Conservation (phyloP, 129 eudicot genomes). For the Lactuca saligna region DNA sequence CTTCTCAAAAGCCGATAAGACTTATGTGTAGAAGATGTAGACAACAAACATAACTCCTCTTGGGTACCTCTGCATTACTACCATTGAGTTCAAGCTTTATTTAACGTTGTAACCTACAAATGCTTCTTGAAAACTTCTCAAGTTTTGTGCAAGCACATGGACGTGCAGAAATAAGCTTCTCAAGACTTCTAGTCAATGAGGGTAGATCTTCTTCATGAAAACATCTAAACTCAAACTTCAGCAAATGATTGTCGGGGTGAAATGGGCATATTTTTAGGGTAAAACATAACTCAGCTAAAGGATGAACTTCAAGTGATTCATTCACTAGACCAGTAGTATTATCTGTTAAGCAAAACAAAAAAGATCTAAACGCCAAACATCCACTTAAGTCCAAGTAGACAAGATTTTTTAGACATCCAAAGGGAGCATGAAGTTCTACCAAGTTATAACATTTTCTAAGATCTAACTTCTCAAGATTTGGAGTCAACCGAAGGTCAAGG, state of each 20-base stretch:
- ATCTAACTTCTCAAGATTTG: not conserved
- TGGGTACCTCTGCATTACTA: not conserved
- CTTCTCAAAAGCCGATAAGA: too few species aligned
- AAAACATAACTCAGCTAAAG: not conserved
- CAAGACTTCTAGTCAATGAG: not conserved
- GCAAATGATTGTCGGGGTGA: not conserved
- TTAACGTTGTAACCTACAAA: not conserved
- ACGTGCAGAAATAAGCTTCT: not conserved
- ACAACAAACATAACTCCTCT: not conserved
- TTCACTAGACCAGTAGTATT: not conserved
- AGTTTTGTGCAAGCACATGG: not conserved
- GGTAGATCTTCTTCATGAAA: not conserved
- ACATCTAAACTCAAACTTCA: not conserved
- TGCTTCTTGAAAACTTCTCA: not conserved
- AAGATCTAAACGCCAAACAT: not conserved
- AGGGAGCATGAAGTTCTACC: not conserved
- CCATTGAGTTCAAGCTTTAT: not conserved
- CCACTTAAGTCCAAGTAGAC: not conserved
- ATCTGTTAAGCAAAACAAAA: not conserved
- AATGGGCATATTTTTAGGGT: not conserved
- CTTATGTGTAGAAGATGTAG: too few species aligned
- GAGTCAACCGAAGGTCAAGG: not conserved
- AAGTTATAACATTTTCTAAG: not conserved
- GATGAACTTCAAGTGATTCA: not conserved
- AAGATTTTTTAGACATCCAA: not conserved